phyloP scores from a whole-genome alignment of 495 filamentous ascomycete genomes.

The Aspergillus homomorphus region DNA sequence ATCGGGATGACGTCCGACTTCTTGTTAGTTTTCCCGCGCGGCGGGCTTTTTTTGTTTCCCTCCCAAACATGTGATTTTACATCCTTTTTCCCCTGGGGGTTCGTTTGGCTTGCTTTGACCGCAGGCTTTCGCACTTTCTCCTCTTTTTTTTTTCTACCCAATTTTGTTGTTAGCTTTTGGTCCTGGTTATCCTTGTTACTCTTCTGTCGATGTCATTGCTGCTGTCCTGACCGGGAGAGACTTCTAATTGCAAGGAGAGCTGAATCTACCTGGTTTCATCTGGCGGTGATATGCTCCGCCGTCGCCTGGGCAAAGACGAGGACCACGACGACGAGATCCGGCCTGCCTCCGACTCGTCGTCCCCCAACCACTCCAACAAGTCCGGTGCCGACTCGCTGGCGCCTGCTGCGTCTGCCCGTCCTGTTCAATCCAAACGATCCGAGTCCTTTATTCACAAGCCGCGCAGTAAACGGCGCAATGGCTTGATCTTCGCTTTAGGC shows the following conservation, averaged over 20 bases:
- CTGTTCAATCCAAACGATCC: slow-evolving; percentile 16
- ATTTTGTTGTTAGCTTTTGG: background rate
- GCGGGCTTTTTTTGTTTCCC: slow-evolving; percentile 6
- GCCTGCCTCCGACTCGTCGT: slow-evolving; percentile 15
- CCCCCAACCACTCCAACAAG: slow-evolving; percentile 3
- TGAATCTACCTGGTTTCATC: too few species aligned
- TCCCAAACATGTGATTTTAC: slow-evolving; percentile 32
- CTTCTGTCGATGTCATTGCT: slow-evolving; percentile 1
- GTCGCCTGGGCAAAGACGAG: slow-evolving; percentile 40
- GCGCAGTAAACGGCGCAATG: slow-evolving; percentile 64
- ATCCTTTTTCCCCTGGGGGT: background rate
- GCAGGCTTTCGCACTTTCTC: background rate
- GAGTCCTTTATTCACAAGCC: slow-evolving; percentile 49
- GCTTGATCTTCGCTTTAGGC: slow-evolving; percentile 78
- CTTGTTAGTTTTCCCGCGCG: background rate
- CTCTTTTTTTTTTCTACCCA: background rate
- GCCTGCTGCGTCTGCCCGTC: background rate
- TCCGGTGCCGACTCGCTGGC: background rate
- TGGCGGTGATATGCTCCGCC: slow-evolving; percentile 40
- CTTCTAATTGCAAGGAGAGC: background rate
- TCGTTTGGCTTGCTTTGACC: background rate
- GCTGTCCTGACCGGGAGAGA: background rate
- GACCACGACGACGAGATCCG: slow-evolving; percentile 15
- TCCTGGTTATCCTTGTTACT: slow-evolving; percentile 1
- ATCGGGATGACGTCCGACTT: slow-evolving; percentile 17